Base-by-base conservation (phyloP, 192 early-diverging fungal genomes). In the Chytriomyces hyalinus region DNA sequence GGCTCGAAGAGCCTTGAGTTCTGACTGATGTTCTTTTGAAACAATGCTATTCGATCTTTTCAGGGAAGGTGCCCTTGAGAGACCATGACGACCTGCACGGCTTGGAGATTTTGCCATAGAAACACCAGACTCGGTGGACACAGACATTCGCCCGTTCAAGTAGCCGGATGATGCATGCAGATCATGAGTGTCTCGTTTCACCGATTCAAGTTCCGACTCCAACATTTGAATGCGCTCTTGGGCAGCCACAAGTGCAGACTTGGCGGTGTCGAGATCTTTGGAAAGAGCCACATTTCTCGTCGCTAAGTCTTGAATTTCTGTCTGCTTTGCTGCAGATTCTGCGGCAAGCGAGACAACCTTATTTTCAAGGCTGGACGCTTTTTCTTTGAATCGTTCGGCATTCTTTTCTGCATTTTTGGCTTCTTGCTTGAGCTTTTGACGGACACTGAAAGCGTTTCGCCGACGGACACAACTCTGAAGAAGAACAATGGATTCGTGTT, bases 291-390 rank as follows among this genome's bases (percentile, higher is more conserved):
- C 47, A 62, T 87, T 81, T 48, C 84, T 82, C 65, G 84, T 83
- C 43, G 82, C 79, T 64, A 89, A 80, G 11, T 61, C 67, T 45
- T 86, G 85, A 78, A 91, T 90, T 79, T 93, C 92, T 65, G 92
- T 86, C 70, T 87, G 84, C 77, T 87, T 86, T 62, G 84, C 77
- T 43, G 85, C 87, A 61, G 94, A 80, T 28, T 80, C 82, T 69
- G 92, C 92, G 46, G 94, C 95, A 68, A 97, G 87, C 75, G 94
- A 93, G 79, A 97, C 89, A 63, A 97, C 92, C 86, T 95, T 97
- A 85, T 90, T 92, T 80, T 97, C 96, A 1, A 97, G 81, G 81
- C 91, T 90, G 78, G 93, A 93, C 7, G 94, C 93, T n/a, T 92
- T 87, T 69, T 97, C 92, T 84, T 96, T 94, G 77, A 94, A 89